A percentile compares a stretch with the other conserved stretches of the same genome.
These are phyloP conservation scores for Nemania bipapillata DNA, from an alignment of 2,329 filamentous ascomycete genomes.

Conservation along the genomic window DNA sequence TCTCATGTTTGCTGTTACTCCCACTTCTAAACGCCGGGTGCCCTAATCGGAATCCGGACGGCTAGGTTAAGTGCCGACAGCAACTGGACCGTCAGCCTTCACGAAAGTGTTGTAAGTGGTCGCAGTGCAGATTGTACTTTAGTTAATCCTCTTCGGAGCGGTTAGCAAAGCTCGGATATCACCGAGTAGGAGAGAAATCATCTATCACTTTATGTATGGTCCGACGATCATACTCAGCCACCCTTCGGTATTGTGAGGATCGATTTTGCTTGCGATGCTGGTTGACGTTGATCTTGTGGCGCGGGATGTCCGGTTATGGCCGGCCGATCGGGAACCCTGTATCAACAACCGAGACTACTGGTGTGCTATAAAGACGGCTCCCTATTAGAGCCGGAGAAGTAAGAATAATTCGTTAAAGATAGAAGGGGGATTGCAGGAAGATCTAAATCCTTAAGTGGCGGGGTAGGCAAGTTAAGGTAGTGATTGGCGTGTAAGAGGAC, in stretches of 20 bases:
- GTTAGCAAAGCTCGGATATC: neutral
- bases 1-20: neutral
- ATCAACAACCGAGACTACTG: neutral
- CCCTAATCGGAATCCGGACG: neutral
- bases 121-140: no score
- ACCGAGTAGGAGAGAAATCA: neutral
- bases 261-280: constrained; percentile 3
- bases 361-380: neutral
- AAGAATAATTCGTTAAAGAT: neutral
- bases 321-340: neutral
- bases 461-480: neutral
- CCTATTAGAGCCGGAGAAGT: neutral
- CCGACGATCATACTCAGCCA: neutral
- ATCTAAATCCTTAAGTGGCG: neutral
- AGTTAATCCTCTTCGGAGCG: neutral
- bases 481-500: neutral
- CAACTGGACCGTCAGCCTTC: no score
- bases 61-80: neutral
- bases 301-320: constrained; percentile 14
- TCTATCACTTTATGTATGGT: neutral
- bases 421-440: constrained; percentile 1
- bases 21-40: neutral
- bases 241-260: constrained; percentile 3
- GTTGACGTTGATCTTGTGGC: constrained; percentile 23
- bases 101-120: neutral